These are phyloP conservation scores for Strigomonas culicis DNA, from an alignment of 208 protist genomes.

Conservation along the genomic window DNA sequence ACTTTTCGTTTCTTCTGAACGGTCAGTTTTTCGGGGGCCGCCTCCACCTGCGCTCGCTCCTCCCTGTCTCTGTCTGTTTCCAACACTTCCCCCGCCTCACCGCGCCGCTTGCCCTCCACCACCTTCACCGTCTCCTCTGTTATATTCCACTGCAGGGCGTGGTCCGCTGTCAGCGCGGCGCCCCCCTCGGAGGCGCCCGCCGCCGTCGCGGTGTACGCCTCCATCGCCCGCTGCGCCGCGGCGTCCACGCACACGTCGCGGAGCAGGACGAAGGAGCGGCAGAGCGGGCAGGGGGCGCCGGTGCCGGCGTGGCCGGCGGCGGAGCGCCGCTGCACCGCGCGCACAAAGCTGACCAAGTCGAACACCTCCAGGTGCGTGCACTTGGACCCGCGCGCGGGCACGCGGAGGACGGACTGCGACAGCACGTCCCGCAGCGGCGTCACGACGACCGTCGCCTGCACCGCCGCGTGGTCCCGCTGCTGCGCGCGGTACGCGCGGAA, in stretches of 20 bases:
- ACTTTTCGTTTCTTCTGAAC: constrained; percentile 37
- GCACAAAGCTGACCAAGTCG: constrained; percentile 67
- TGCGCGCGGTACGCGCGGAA: not conserved
- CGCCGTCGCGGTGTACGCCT: not conserved
- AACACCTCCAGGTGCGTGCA: constrained; percentile 79
- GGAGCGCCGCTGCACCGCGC: constrained; percentile 30
- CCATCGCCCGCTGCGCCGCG: constrained; percentile 32
- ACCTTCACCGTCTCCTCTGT: constrained; percentile 11
- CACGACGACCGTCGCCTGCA: constrained; percentile 31
- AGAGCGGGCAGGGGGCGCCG: constrained; percentile 50
- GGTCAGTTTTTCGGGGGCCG: constrained; percentile 11
- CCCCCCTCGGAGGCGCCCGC: constrained; percentile 5
- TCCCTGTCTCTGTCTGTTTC: not conserved
- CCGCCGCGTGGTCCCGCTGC: constrained; percentile 11
- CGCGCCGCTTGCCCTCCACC: not conserved
- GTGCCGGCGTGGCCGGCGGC: constrained; percentile 17
- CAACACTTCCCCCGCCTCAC: not conserved
- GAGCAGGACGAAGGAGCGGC: constrained; percentile 26
- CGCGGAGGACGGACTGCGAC: constrained; percentile 38
- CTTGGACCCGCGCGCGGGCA: constrained; percentile 43
- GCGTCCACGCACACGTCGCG: constrained; percentile 43
- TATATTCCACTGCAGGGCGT: constrained; percentile 35
- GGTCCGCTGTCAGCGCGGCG: constrained; percentile 10
- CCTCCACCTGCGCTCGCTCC: constrained; percentile 18
- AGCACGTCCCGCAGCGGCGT: constrained; percentile 66